phyloP scores from a whole-genome alignment of 768 basidiomycete species.

The Tylopilus rubrobrunneus region DNA sequence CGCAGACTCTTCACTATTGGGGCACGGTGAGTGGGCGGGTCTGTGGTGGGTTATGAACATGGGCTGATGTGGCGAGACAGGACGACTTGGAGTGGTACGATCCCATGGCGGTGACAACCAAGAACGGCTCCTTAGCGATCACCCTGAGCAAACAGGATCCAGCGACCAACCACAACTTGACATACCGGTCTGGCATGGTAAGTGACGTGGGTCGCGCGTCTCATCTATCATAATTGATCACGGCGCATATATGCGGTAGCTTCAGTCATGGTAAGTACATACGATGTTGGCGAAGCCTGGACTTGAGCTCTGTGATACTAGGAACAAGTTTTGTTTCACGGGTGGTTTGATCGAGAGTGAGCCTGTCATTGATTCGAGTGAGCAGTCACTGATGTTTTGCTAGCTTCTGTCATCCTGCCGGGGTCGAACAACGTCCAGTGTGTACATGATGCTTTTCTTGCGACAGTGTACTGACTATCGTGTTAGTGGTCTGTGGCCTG shows the following conservation, averaged over 20 bases:
- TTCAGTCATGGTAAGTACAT: constrained; percentile 28
- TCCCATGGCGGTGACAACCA: constrained; percentile 49
- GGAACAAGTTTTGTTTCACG: constrained; percentile 79
- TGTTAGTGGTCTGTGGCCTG: constrained; percentile 46
- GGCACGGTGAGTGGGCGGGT: constrained; percentile 38
- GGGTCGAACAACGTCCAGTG: constrained; percentile 38
- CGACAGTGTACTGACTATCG: constrained; percentile 4
- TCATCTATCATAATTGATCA: constrained; percentile 24
- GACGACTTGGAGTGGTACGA: constrained; percentile 58
- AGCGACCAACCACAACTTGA: constrained; percentile 42
- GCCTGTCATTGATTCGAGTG: not conserved
- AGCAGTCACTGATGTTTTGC: constrained; percentile 4
- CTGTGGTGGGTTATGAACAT: no score
- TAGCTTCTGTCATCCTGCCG: constrained; percentile 38
- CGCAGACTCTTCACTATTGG: constrained; percentile 52
- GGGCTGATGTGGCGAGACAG: constrained; percentile 14
- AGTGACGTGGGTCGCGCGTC: not conserved
- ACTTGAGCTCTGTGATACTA: constrained; percentile 10
- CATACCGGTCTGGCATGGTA: constrained; percentile 42
- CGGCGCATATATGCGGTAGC: constrained; percentile 14
- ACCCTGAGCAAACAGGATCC: constrained; percentile 43
- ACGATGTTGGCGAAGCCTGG: not conserved
- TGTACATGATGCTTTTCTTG: constrained; percentile 3
- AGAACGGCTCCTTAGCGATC: constrained; percentile 47
- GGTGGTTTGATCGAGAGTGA: constrained; percentile 62